A percentile compares a stretch with the other conserved stretches of the same genome.
Conservation (phyloP, 768 basidiomycete genomes). For the Lactifluus piperatus region DNA sequence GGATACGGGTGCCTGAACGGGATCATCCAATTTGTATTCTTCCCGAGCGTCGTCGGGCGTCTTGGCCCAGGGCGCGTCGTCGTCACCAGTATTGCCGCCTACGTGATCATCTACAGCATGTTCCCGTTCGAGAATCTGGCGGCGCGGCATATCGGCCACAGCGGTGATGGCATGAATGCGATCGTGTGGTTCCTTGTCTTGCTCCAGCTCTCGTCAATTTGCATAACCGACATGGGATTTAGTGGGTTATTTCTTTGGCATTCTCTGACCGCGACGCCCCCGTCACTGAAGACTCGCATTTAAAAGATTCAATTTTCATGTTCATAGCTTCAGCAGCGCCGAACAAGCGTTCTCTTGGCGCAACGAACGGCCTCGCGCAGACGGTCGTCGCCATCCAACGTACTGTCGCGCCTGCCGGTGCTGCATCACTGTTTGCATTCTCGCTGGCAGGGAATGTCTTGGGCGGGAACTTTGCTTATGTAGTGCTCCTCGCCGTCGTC, state of each 20-base stretch:
- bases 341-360: constrained; percentile 53
- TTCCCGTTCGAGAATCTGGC: constrained; percentile 24
- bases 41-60: constrained; percentile 29
- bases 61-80: constrained; percentile 31
- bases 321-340: constrained; percentile 58
- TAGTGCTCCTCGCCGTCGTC: neutral
- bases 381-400: constrained; percentile 32
- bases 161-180: neutral
- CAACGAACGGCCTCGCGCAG: too few species aligned
- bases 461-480: constrained; percentile 31
- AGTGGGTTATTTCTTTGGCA: neutral
- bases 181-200: neutral
- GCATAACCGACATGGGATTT: constrained; percentile 9
- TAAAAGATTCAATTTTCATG: constrained; percentile 61
- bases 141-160: neutral
- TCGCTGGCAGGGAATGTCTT: constrained; percentile 41
- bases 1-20: constrained; percentile 32
- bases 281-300: neutral
- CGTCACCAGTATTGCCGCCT: constrained; percentile 21
- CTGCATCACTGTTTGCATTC: constrained; percentile 58
- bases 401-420: constrained; percentile 42
- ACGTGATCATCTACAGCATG: constrained; percentile 21
- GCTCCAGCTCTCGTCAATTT: constrained; percentile 3
- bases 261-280: neutral
- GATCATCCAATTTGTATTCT: constrained; percentile 31